Percentiles rank a stretch among this genome's conserved stretches.
Conservation (phyloP, 1,139 yeast genomes). For the Yamadazyma atmosphaerica region DNA sequence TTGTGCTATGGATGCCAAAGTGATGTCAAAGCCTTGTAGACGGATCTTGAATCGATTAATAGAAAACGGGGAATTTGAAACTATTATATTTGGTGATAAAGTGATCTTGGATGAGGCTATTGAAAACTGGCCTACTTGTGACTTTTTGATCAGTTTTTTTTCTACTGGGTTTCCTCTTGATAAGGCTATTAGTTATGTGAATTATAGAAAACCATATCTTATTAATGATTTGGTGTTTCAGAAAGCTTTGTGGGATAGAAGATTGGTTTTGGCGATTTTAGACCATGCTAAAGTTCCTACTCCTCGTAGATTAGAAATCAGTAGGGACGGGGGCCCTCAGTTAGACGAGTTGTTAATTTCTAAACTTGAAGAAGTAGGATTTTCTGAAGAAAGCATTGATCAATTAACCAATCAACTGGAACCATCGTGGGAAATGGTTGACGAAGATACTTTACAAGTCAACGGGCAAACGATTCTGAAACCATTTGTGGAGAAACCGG, state of each 20-base stretch:
- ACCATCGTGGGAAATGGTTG: constrained; percentile 86
- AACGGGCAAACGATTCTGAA: constrained; percentile 72
- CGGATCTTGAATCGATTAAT: constrained; percentile 84
- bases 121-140: constrained; percentile 99
- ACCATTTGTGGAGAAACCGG: constrained; percentile 98
- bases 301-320: constrained; percentile 82
- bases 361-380: constrained; percentile 37
- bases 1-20: constrained; percentile 98
- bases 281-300: constrained; percentile 85
- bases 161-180: constrained; percentile 96
- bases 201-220: constrained; percentile 83
- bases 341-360: constrained; percentile 62
- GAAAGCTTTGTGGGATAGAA: constrained; percentile 93
- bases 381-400: constrained; percentile 47
- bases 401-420: constrained; percentile 66
- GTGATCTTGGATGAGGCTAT: constrained; percentile 90
- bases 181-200: constrained; percentile 89
- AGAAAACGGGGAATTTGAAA: constrained; percentile 94
- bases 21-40: constrained; percentile 92
- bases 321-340: constrained; percentile 96
- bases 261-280: constrained; percentile 80
- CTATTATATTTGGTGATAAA: constrained; percentile 96
- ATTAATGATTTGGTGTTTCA: constrained; percentile 91
- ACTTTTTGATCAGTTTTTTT: constrained; percentile 87
- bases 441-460: constrained; percentile 79